Base-by-base conservation (phyloP, 495 filamentous ascomycete genomes). In the Penicillium cinerascens region DNA sequence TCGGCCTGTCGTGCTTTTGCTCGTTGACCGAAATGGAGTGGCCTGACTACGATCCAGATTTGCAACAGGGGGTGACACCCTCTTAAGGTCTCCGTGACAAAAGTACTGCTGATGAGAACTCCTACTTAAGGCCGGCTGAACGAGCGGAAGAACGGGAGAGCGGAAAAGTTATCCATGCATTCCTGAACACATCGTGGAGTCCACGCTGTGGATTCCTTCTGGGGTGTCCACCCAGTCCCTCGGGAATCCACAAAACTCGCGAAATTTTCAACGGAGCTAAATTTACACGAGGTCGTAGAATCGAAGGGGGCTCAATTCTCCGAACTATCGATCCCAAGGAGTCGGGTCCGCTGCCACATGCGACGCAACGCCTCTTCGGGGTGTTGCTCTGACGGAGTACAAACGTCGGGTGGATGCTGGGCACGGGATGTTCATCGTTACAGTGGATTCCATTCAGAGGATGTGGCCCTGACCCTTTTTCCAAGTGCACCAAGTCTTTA, bases 151-250 rank as follows among this genome's bases (percentile, higher is more conserved):
- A 23, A 35, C 35, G 18, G 6, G 13, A 33, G 18, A 49, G 39
- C 49, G 61, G 54, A 56, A 45, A 61, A 55, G 11, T 41, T 41
- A 37, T 58, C 54, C 51, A 54, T 41, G 13, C 21, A 13, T 15
- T 33, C 8, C 11, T 33, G 29, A 15, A 33, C 29, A 33, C 29
- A 10, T 36, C 38, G 44, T 50, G 29, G 41, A 50, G 49, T 52
- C 49, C 40, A 42, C 47, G 38, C 42, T 51, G 26, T 49, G 29
- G 33, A 29, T 38, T 23, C n/a, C n/a, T n/a, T 45, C 42, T 26
- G 36, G 41, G 36, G 41, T 47, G 42, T 38, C 51, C 54, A 50
- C 58, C 40, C 37, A 49, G 18, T 49, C 26, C 43, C 18, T 51
- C 49, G 54, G 58, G 42, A 53, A 26, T 40, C 33, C 23, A 42